Percentiles rank a stretch among this genome's conserved stretches.
These are phyloP conservation scores for Dactylellina sp. DNA, from an alignment of 2,329 filamentous ascomycete genomes.

Conservation along the genomic window DNA sequence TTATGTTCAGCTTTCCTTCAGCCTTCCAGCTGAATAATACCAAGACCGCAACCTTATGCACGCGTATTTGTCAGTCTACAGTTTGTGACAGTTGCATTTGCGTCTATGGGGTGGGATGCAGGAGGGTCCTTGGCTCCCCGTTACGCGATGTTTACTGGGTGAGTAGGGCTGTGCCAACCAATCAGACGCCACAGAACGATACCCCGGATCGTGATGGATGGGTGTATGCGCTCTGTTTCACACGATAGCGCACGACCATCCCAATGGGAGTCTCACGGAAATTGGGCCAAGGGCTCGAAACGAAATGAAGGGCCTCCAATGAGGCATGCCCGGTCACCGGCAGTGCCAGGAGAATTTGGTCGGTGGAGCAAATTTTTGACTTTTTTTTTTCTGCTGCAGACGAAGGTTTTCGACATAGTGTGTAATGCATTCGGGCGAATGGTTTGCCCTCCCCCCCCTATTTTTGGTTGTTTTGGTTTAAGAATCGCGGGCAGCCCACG, in stretches of 20 bases:
- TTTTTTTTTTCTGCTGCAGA: slow-evolving; percentile 20
- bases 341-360: slow-evolving; percentile 31
- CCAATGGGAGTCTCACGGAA: slow-evolving; percentile 46
- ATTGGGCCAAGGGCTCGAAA: slow-evolving; percentile 54
- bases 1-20: slow-evolving; percentile 31
- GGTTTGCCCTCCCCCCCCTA: slow-evolving; percentile 49
- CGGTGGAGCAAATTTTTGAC: slow-evolving; percentile 51
- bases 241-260: slow-evolving; percentile 46
- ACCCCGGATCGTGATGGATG: slow-evolving; percentile 51
- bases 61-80: slow-evolving; percentile 46
- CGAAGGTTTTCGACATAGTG: too few species aligned
- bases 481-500: slow-evolving; percentile 50
- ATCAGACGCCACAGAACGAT: slow-evolving; percentile 29
- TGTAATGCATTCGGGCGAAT: slow-evolving; percentile 28
- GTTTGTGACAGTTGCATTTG: slow-evolving; percentile 22
- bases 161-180: slow-evolving; percentile 44
- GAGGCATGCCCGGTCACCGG: slow-evolving; percentile 47
- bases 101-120: slow-evolving; percentile 12
- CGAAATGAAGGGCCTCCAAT: slow-evolving; percentile 55
- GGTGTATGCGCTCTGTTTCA: slow-evolving; percentile 50
- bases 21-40: slow-evolving; percentile 38
- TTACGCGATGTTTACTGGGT: slow-evolving; percentile 48
- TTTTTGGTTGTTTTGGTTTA: slow-evolving; percentile 54
- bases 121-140: slow-evolving; percentile 31
- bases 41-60: slow-evolving; percentile 11